Percentiles rank a stretch among this genome's conserved stretches.
Conservation (phyloP, 306 rosid species). For the Prunus kanzakura region DNA sequence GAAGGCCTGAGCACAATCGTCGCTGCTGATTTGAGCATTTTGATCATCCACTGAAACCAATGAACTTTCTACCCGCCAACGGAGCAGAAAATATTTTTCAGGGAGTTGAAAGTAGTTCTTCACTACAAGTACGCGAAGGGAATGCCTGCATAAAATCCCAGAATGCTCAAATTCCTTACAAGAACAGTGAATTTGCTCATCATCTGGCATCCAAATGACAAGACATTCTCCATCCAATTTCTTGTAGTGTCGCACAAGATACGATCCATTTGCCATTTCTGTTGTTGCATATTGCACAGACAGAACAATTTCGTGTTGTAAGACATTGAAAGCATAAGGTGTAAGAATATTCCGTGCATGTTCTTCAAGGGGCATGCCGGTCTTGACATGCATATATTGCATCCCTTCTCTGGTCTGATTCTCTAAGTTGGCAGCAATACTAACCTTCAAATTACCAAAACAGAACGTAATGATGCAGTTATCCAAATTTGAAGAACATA, state of each 20-base stretch:
- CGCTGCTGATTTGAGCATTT: conserved; percentile 26
- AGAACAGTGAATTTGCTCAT: conserved; percentile 55
- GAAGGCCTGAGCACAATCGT: conserved; percentile 41
- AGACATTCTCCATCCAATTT: conserved; percentile 55
- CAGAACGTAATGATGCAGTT: not conserved
- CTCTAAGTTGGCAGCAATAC: conserved; percentile 29
- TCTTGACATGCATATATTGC: conserved; percentile 41
- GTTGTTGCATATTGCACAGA: conserved; percentile 47
- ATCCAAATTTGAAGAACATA: not conserved
- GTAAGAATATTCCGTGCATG: conserved; percentile 54
- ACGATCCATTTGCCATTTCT: conserved; percentile 55
- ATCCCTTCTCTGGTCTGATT: conserved; percentile 35
- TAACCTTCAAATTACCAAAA: conserved; percentile 34
- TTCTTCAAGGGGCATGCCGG: conserved; percentile 70
- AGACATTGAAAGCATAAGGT: conserved; percentile 53
- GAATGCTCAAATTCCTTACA: conserved; percentile 69
- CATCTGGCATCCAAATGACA: conserved; percentile 48
- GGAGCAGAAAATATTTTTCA: conserved; percentile 46
- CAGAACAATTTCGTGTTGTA: conserved; percentile 47
- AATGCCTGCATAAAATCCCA: conserved; percentile 63
- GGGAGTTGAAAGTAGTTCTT: conserved; percentile 66
- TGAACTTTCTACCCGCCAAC: conserved; percentile 50
- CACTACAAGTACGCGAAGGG: conserved; percentile 43
- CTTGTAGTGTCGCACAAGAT: conserved; percentile 52
- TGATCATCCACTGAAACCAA: conserved; percentile 28